Base-by-base conservation (phyloP, 2,329 filamentous ascomycete genomes). In the Trichophyton schoenleinii region DNA sequence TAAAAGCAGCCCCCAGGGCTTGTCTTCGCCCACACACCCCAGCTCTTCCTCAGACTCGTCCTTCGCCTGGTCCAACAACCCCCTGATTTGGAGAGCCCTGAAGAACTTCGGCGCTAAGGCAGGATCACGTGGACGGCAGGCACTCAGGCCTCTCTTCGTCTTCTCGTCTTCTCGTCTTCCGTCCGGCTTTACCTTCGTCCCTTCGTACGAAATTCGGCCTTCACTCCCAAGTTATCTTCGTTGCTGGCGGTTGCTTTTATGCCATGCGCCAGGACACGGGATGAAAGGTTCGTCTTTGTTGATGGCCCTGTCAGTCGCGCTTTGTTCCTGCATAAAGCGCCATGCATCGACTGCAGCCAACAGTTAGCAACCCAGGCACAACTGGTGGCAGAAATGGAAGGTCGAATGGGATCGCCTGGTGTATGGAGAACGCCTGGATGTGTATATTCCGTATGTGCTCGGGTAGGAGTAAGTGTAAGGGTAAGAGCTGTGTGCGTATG, bases 281-380 rank as follows among this genome's bases (percentile, higher is more conserved):
- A 28, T 25, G 13, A 2, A 25, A 18, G 18, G 46, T 3, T 28
- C 46, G 9, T 52, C 20, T 52, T 28, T 52, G 46, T 52, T 52
- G 20, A 22, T 52, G 25, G 20, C 46, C 46, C 46, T 52, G 20
- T 15, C 46, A 52, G 46, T 52, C 46, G 46, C 46, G 46, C 46
- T 52, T 52, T 52, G 46, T 52, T 52, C 46, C 46, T 52, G 46
- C 46, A 52, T 52, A 52, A 25, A 52, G 22, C 46, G 46, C 46
- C 46, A 52, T 52, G 46, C 46, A 31, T 38, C 9, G 34, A 38
- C 34, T 22, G 46, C 46, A 52, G 22, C 46, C 46, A 52, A 52
- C 46, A 52, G 11, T 13, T 6, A 52, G 11, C 46, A 52, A 15
- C 20, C 46, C 20, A 25, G 46, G 15, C 22, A 22, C 46, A 6